Base-by-base conservation (phyloP, 2,329 filamentous ascomycete species). In the Xylaria hypoxylon region DNA sequence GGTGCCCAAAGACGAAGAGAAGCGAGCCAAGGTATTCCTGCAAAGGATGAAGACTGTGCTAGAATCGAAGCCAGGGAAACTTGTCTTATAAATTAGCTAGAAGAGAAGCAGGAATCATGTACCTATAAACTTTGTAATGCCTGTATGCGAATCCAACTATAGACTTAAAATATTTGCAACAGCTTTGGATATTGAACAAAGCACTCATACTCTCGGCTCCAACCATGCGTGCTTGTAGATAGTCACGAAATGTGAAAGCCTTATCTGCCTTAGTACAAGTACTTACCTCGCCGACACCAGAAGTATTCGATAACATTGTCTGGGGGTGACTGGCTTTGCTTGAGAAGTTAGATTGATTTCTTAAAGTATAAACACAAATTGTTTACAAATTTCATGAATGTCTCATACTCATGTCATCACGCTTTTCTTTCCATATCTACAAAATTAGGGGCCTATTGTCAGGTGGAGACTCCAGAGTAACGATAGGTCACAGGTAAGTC, bases 21-120 rank as follows among this genome's bases (percentile, higher is more conserved):
- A 90, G 82, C 86, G 94, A 74, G 96, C 93, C 15, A 85, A 87
- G 75, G 85, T 90, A 11, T 99, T 97, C 82, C 80, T 99, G 70
- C 91, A 95, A 80, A 88, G 93, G 73, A 87, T 97, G 76, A 97
- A 97, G 88, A 82, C 85, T 51, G 89, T 95, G 28, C 80, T 99
- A 72, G 93, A 96, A 80, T 85, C 88, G 70, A 91, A 96, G 80
- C 93, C 93, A 15, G 92, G 90, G 38, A 86, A 90, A 74, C 80
- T 97, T 75, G 87, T 96, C 53, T 75, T 90, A 77, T 90, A 79
- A 84, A 60, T 63, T n/a, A 38, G 53, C 48, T n/a, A 15, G 24
- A 28, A 19, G 35, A 59, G 47, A 60, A 50, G 58, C 38, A 52
- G 56, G 48, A 45, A 63, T 45, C 31, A 40, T 74, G 73, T 74